These are phyloP conservation scores for Bathelium albidoporum DNA, from an alignment of 495 filamentous ascomycete species.

Conservation along the genomic window DNA sequence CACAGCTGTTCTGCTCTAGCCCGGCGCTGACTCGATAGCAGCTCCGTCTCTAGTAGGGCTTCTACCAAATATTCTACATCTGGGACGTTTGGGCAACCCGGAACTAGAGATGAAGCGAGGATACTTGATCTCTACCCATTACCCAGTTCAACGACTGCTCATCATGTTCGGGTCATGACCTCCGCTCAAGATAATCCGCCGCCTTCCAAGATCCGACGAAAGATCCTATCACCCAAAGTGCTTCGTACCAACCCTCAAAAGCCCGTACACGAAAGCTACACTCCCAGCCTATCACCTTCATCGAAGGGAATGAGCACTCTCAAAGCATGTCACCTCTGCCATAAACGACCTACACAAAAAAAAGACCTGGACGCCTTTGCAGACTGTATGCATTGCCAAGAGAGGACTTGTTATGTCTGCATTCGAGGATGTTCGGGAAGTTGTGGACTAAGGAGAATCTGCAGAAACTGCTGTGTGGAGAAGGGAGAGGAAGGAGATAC, in stretches of 20 bases:
- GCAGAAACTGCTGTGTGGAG: slow-evolving; percentile 8
- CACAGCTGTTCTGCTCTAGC: background rate
- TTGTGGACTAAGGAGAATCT: slow-evolving; percentile 2
- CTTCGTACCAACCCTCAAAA: background rate
- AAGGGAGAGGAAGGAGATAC: slow-evolving; percentile 7
- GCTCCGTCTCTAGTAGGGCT: background rate
- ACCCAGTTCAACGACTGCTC: background rate
- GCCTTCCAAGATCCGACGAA: background rate
- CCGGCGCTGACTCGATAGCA: background rate
- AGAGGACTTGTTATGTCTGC: slow-evolving; percentile 44
- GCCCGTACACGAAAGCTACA: background rate
- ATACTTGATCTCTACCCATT: background rate
- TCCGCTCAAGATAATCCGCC: background rate
- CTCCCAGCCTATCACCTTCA: slow-evolving; percentile 23
- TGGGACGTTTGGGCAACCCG: background rate
- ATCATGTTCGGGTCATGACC: background rate
- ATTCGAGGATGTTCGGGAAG: slow-evolving; percentile 35
- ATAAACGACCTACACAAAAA: slow-evolving; percentile 38
- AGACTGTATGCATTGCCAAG: slow-evolving; percentile 40
- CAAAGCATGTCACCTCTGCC: slow-evolving; percentile 39
- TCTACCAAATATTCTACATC: background rate
- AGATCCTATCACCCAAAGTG: background rate
- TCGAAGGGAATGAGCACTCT: slow-evolving; percentile 14
- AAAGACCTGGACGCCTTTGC: slow-evolving; percentile 41
- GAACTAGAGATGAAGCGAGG: background rate